Percentiles rank a stretch among this genome's conserved stretches.
Evolutionary conservation across 345 rosid species (phyloP).

Genomic region (Eucalyptus grandis): DNA sequence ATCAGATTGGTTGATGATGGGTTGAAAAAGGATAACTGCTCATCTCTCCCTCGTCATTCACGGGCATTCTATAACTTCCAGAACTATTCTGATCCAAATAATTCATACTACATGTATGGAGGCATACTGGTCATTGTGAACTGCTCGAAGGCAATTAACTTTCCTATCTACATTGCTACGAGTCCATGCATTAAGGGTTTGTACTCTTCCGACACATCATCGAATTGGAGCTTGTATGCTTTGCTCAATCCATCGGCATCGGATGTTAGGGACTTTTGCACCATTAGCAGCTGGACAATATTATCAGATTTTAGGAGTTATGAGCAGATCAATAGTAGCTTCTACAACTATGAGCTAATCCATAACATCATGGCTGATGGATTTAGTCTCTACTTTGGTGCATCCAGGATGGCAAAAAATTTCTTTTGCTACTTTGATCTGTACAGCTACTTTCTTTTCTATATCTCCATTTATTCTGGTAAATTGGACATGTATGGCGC

Average conservation of each 20-base stretch:
- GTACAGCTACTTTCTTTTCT: background rate
- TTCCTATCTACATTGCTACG: rapidly evolving
- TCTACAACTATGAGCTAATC: background rate
- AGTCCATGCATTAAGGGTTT: background rate
- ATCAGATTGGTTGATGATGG: background rate
- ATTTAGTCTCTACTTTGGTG: rapidly evolving
- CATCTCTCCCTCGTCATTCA: background rate
- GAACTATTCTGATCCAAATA: too few relatives aligned
- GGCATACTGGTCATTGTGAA: background rate
- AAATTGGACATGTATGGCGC: rapidly evolving
- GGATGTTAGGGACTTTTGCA: background rate
- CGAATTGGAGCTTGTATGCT: background rate
- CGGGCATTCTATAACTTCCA: rapidly evolving
- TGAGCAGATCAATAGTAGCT: background rate
- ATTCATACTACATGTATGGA: rapidly evolving
- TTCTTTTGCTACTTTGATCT: background rate
- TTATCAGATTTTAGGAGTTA: rapidly evolving
- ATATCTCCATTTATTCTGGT: background rate
- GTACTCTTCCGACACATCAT: background rate
- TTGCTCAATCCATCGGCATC: background rate
- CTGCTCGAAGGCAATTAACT: background rate
- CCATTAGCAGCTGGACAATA: background rate
- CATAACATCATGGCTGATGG: background rate
- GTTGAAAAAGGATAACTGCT: background rate
- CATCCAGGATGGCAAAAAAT: rapidly evolving